phyloP scores from a whole-genome alignment of 176 grass and related monocot species.

The Hyparrhenia diplandra region DNA sequence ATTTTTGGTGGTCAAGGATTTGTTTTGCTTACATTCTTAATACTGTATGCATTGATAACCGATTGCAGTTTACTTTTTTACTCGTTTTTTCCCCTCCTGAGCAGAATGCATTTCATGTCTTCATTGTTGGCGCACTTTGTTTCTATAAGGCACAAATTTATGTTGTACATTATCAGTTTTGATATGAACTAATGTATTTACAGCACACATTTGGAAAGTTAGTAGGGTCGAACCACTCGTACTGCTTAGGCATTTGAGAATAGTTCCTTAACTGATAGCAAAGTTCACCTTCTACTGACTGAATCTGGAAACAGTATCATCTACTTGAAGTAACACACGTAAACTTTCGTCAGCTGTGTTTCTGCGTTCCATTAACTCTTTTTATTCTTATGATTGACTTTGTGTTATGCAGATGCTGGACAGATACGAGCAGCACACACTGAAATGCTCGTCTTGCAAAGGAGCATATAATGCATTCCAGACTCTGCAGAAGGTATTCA shows the following conservation, averaged over 20 bases:
- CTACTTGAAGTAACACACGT: background rate
- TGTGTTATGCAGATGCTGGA: constrained; percentile 72
- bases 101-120: background rate
- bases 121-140: background rate
- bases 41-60: background rate
- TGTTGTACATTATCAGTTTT: background rate
- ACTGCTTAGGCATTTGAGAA: background rate
- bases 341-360: background rate
- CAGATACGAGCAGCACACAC: constrained; percentile 91
- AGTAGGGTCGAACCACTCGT: background rate
- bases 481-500: constrained; percentile 75
- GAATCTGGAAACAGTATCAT: background rate
- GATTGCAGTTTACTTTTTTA: too few relatives aligned
- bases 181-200: background rate
- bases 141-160: background rate
- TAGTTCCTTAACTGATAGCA: background rate
- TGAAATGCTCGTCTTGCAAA: constrained; percentile 94
- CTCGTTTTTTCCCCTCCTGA: too few relatives aligned
- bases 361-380: background rate
- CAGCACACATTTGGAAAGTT: background rate
- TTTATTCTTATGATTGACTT: constrained; percentile 5
- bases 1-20: background rate
- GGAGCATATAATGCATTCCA: constrained; percentile 66
- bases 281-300: background rate
- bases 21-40: background rate